Conservation (phyloP, 2,329 filamentous ascomycete species). For the Penicillium sp. region DNA sequence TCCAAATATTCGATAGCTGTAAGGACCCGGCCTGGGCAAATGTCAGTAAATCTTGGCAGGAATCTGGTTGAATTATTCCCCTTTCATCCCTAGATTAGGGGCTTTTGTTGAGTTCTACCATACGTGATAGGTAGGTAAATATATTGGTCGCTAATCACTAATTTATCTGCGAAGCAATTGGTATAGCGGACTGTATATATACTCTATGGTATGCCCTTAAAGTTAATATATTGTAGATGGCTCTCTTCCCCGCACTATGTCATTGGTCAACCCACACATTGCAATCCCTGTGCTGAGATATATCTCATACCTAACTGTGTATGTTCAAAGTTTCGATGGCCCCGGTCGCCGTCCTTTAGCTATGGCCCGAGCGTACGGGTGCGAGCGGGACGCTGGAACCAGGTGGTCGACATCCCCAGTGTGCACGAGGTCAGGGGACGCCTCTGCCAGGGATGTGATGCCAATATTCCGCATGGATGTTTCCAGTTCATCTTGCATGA, state of each 20-base stretch:
- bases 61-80: background rate
- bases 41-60: slow-evolving; percentile 3
- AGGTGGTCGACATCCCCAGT: slow-evolving; percentile 53
- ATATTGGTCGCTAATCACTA: background rate
- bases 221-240: background rate
- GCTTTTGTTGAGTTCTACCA: background rate
- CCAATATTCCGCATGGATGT: slow-evolving; percentile 51
- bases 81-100: background rate
- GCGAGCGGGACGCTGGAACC: slow-evolving; percentile 42
- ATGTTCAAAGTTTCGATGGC: slow-evolving; percentile 29
- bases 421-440: slow-evolving; percentile 47
- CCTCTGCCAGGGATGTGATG: slow-evolving; percentile 47
- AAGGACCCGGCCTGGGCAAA: background rate
- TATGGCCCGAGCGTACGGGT: slow-evolving; percentile 45
- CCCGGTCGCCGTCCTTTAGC: slow-evolving; percentile 30
- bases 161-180: background rate
- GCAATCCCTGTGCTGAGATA: background rate
- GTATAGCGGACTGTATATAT: background rate
- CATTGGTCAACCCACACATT: background rate
- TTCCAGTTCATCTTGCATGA: slow-evolving; percentile 51
- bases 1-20: background rate
- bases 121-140: background rate
- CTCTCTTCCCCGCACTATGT: background rate
- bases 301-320: background rate
- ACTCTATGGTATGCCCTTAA: background rate